phyloP scores from a whole-genome alignment of 305 asterid species.

The Fraxinus paxiana region DNA sequence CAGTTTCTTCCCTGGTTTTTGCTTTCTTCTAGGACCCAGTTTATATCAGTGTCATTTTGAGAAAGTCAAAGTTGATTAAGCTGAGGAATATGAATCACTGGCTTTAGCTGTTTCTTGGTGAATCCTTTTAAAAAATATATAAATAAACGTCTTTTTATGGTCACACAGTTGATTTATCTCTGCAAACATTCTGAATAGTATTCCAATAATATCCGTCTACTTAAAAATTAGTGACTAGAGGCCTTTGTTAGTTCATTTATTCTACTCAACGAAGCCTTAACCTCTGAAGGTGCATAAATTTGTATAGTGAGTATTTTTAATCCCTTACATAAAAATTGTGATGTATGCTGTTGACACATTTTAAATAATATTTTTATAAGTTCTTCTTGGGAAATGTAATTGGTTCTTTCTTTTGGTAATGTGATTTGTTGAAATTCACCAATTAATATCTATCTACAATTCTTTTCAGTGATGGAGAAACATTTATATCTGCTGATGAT shows the following conservation, averaged over 20 bases:
- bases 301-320: neutral
- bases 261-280: neutral
- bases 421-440: conserved; percentile 8
- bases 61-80: neutral
- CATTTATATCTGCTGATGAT: conserved; percentile 98
- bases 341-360: conserved; percentile 21
- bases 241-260: neutral
- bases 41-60: neutral
- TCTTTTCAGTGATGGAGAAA: conserved; percentile 82
- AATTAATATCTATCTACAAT: conserved; percentile 18
- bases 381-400: conserved; percentile 9
- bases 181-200: neutral
- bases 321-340: conserved; percentile 3
- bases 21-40: neutral
- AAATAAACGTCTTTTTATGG: neutral
- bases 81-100: neutral
- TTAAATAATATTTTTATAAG: conserved; percentile 9
- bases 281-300: conserved; percentile 1
- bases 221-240: conserved; percentile 1
- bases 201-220: conserved; percentile 18
- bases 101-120: neutral
- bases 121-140: neutral
- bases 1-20: conserved; percentile 11
- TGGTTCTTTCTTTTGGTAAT: conserved; percentile 11
- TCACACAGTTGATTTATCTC: neutral